Conservation (phyloP, 352 stramenopile genomes). For the Phytophthora fragariaefolia region DNA sequence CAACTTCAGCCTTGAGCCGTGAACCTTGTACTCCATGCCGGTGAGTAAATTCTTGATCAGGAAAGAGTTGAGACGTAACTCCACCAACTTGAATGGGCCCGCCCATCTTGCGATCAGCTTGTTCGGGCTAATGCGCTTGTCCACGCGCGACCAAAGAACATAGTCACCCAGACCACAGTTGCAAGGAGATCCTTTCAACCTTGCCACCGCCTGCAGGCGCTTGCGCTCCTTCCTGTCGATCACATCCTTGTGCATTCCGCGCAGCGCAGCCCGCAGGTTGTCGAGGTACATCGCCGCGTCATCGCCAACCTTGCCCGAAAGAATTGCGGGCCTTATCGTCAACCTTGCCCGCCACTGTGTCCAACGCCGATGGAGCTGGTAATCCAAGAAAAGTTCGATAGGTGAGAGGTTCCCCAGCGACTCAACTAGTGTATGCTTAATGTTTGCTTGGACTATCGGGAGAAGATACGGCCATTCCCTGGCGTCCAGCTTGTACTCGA, state of each 20-base stretch:
- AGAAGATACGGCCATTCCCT: constrained; percentile 7
- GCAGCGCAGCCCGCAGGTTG: not conserved
- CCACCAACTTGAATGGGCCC: not conserved
- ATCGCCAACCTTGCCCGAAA: not conserved
- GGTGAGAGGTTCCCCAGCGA: not conserved
- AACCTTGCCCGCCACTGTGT: too few relatives aligned
- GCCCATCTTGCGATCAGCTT: constrained; percentile 15
- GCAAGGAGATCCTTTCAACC: not conserved
- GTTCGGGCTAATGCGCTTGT: not conserved
- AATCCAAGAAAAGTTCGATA: constrained; percentile 14
- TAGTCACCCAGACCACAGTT: constrained; percentile 1
- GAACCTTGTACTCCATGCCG: not conserved
- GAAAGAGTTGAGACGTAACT: not conserved
- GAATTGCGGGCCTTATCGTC: not conserved
- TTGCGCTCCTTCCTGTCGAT: not conserved
- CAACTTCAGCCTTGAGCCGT: constrained; percentile 11
- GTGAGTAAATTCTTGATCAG: constrained; percentile 13
- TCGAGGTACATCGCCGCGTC: not conserved
- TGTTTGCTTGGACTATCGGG: constrained; percentile 5
- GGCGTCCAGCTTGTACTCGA: constrained; percentile 7
- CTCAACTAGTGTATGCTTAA: constrained; percentile 13
- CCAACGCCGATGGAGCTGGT: too few relatives aligned
- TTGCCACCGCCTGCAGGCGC: not conserved
- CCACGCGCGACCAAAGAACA: constrained; percentile 15
- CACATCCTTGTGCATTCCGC: constrained; percentile 13